Conservation (phyloP, 2,329 filamentous ascomycete genomes). For the Phyllosticta ampelicida region DNA sequence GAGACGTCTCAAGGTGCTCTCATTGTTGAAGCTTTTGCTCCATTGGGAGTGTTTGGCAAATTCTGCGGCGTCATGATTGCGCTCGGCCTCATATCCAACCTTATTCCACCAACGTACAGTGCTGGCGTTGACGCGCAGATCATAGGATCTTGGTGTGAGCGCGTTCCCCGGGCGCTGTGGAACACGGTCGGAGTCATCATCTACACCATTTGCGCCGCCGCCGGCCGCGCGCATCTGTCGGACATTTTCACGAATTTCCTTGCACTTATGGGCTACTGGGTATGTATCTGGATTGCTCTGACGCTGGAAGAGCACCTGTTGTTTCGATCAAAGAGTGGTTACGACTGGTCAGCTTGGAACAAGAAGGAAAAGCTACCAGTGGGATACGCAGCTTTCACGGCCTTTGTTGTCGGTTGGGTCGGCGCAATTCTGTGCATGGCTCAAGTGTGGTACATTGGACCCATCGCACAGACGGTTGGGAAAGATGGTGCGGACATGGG, state of each 20-base stretch:
- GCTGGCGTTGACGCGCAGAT: constrained; percentile 59
- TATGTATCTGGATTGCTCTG: constrained; percentile 54
- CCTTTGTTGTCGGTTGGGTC: constrained; percentile 55
- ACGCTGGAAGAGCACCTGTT: constrained; percentile 51
- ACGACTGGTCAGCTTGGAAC: constrained; percentile 53
- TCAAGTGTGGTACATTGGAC: constrained; percentile 59
- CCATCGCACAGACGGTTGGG: constrained; percentile 47
- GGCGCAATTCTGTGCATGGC: constrained; percentile 58
- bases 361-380: constrained; percentile 48
- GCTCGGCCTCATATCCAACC: constrained; percentile 54
- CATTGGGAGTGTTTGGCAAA: constrained; percentile 51
- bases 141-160: constrained; percentile 47
- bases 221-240: constrained; percentile 49
- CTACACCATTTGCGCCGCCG: constrained; percentile 54
- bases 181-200: constrained; percentile 51
- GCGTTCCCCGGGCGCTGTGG: constrained; percentile 54
- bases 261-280: constrained; percentile 61
- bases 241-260: constrained; percentile 60
- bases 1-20: constrained; percentile 50
- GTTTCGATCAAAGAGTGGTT: constrained; percentile 40
- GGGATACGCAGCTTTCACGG: constrained; percentile 49
- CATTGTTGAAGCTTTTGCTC: constrained; percentile 50
- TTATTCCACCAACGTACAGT: constrained; percentile 54
- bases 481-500: constrained; percentile 51
- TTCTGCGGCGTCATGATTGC: constrained; percentile 57